Conservation (phyloP, 148 eudicot species). For the Heliosperma pusillum region DNA sequence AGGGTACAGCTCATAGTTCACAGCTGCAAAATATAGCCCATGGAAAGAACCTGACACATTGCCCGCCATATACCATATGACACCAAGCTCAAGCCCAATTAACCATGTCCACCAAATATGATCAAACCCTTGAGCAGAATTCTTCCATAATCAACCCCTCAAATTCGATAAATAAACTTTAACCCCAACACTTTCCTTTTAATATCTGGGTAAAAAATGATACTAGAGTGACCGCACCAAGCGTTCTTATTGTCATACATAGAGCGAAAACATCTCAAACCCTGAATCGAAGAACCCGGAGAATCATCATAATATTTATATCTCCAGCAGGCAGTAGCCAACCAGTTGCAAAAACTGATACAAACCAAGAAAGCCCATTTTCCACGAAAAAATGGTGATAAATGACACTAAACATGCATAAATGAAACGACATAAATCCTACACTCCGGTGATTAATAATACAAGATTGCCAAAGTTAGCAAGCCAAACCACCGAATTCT, state of each 20-base stretch:
- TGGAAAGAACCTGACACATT: not conserved
- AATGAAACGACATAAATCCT: constrained; percentile 16
- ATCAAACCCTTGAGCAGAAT: not conserved
- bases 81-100: not conserved
- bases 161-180: not conserved
- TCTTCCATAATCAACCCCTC: not conserved
- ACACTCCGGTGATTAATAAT: constrained; percentile 2
- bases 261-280: constrained; percentile 5
- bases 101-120: constrained; percentile 4
- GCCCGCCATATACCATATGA: not conserved
- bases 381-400: not conserved
- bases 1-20: not conserved
- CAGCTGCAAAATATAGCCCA: not conserved
- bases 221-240: not conserved
- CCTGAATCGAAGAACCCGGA: constrained; percentile 1
- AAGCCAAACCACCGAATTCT: constrained; percentile 11
- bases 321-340: constrained; percentile 2
- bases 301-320: not conserved
- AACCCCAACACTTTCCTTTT: not conserved
- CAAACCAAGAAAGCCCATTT: constrained; percentile 1
- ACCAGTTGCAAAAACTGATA: not conserved
- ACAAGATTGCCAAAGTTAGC: not conserved
- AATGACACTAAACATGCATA: not conserved
- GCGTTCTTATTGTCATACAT: not conserved
- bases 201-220: not conserved